phyloP scores from a whole-genome alignment of 192 early-diverging fungal genomes.

The Phycomyces blakesleeanus region DNA sequence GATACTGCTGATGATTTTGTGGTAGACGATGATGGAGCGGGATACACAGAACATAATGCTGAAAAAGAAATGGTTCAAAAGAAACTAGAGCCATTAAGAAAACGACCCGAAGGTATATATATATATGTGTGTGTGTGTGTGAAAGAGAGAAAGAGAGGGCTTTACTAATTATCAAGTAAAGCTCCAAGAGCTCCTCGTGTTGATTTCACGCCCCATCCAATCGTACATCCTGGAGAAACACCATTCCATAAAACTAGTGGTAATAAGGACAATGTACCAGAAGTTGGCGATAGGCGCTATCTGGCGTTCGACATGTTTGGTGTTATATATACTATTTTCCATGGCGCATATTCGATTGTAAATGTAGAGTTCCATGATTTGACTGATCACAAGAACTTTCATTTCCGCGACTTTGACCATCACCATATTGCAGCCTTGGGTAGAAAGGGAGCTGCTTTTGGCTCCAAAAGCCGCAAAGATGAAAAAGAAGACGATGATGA shows the following conservation, averaged over 20 bases:
- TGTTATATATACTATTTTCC: slow-evolving; percentile 66
- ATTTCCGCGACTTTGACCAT: slow-evolving; percentile 77
- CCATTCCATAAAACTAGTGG: slow-evolving; percentile 32
- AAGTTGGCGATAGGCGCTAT: slow-evolving; percentile 48
- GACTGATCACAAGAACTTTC: slow-evolving; percentile 66
- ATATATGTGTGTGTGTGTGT: no score
- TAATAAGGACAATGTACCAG: not conserved
- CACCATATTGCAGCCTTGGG: slow-evolving; percentile 77
- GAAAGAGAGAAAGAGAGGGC: no score
- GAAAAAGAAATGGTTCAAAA: no score
- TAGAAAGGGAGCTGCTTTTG: slow-evolving; percentile 72
- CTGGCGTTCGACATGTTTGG: slow-evolving; percentile 88
- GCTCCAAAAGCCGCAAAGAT: slow-evolving; percentile 35
- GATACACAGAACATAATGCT: slow-evolving; percentile 46
- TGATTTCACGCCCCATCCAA: not conserved
- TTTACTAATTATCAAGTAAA: no score
- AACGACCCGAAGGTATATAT: no score
- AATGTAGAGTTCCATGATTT: slow-evolving; percentile 91
- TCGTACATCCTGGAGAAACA: slow-evolving; percentile 86
- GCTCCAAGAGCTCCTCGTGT: not conserved
- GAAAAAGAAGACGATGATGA: slow-evolving; percentile 1
- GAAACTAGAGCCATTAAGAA: no score
- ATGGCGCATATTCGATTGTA: slow-evolving; percentile 68
- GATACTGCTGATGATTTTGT: slow-evolving; percentile 72
- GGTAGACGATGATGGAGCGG: slow-evolving; percentile 81